Evolutionary conservation across 371 early-diverging fungal genomes (phyloP), one percentile per base, ranked within the genome.

Genomic region (Rhizomucor miehei): DNA sequence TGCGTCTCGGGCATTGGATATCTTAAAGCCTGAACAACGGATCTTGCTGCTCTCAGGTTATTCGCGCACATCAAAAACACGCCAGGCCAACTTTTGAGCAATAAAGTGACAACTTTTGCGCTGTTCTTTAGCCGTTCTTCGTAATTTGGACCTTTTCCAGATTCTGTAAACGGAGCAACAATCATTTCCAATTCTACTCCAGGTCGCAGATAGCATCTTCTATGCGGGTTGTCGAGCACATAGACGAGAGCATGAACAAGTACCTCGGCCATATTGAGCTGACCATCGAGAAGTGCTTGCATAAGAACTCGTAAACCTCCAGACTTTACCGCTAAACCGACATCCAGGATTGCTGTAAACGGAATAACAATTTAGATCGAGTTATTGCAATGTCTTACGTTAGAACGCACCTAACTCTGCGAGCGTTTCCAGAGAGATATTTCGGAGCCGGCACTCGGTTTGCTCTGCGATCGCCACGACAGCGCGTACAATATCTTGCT

Each of bases 401-500:
- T n/a, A n/a, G n/a, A n/a, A n/a, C 62, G 46, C 79, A 91, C 90
- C 77, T 44, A 90, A 64, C 68, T 93, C 94, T 46, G 89, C 86
- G 14, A 93, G 58, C 1, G 90, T 91, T 48, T 91, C 90, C 11
- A 92, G 51, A 41, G 88, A 86, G 3, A 89, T 77, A 52, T 80
- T 82, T 46, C 92, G 65, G 39, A 91, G 62, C 51, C 82, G 82
- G 53, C 89, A 89, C 43, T 92, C 93, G 2, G 71, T 62, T 54
- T 92, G 90, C 53, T 92, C 94, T 14, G 90, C 87, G 20, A 92
- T 69, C 0, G 93, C 84, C 2, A 90, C 87, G 1, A 92, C 59
- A 1, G 87, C 75, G 13, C 91, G 75, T 23, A 91, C 75, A n/a
- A 93, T 69, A 11, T 81, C 75, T 50, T 82, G 84, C 1, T 85